Evolutionary conservation across 495 filamentous ascomycete genomes (phyloP).

Genomic region (Neurospora sp.): DNA sequence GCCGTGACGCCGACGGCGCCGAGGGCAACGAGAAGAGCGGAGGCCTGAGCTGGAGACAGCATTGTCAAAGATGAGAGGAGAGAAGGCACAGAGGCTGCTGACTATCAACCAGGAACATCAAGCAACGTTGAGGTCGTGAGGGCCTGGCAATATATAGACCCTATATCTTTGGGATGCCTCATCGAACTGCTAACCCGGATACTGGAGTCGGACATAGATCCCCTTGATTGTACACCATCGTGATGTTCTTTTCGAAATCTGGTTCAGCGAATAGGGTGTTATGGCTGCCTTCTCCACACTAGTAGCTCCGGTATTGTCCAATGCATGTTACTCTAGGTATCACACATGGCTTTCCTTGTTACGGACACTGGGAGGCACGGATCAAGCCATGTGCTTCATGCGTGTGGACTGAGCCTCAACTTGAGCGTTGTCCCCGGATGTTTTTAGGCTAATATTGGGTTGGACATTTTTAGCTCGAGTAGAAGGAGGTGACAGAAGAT

Average conservation of each 20-base stretch:
- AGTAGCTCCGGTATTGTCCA: background rate
- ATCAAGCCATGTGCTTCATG: background rate
- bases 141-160: background rate
- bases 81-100: background rate
- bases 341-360: background rate
- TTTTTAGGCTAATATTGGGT: background rate
- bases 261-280: background rate
- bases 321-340: background rate
- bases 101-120: background rate
- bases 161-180: background rate
- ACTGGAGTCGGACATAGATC: background rate
- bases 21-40: constrained; percentile 13
- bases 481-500: background rate
- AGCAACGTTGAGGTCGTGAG: background rate
- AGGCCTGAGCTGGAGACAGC: constrained; percentile 9
- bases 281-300: background rate
- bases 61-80: constrained; percentile 1
- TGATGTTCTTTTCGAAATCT: background rate
- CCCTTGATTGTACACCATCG: background rate
- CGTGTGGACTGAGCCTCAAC: background rate
- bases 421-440: background rate
- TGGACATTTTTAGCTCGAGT: background rate
- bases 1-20: constrained; percentile 7
- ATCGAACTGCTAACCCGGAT: background rate
- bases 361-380: background rate